Conservation (phyloP, 495 filamentous ascomycete species). For the Penicillium subrubescens region DNA sequence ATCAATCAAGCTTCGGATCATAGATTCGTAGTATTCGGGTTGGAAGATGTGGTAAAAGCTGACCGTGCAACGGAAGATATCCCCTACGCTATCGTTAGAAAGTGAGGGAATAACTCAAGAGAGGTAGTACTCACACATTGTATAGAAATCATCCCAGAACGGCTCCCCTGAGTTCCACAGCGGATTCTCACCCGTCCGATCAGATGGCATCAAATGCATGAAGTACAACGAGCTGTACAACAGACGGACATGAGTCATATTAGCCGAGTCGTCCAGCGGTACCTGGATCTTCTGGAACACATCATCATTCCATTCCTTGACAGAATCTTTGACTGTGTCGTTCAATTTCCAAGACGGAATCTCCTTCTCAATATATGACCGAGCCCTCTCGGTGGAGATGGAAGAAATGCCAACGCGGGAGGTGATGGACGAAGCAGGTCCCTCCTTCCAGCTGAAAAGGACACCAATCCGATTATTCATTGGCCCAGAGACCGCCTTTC, state of each 20-base stretch:
- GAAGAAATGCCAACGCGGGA: slow-evolving; percentile 66
- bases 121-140: slow-evolving; percentile 31
- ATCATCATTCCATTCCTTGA: slow-evolving; percentile 62
- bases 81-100: slow-evolving; percentile 40
- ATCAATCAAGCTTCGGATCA: slow-evolving; percentile 61
- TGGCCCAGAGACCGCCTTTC: slow-evolving; percentile 33
- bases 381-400: slow-evolving; percentile 28
- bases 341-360: slow-evolving; percentile 56
- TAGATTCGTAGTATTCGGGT: slow-evolving; percentile 60
- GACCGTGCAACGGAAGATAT: slow-evolving; percentile 33
- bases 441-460: slow-evolving; percentile 36
- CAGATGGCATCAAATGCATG: slow-evolving; percentile 68
- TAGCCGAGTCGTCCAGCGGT: slow-evolving; percentile 49
- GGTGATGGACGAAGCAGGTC: slow-evolving; percentile 37
- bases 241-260: slow-evolving; percentile 64
- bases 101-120: background rate
- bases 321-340: slow-evolving; percentile 49
- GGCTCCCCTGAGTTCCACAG: slow-evolving; percentile 67
- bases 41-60: slow-evolving; percentile 72
- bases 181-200: slow-evolving; percentile 75
- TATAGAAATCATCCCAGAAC: slow-evolving; percentile 65
- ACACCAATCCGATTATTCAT: slow-evolving; percentile 43
- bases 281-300: slow-evolving; percentile 62
- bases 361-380: slow-evolving; percentile 58
- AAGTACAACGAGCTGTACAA: slow-evolving; percentile 72